phyloP scores from a whole-genome alignment of 495 filamentous ascomycete species.

The Aeminium ludgeri region DNA sequence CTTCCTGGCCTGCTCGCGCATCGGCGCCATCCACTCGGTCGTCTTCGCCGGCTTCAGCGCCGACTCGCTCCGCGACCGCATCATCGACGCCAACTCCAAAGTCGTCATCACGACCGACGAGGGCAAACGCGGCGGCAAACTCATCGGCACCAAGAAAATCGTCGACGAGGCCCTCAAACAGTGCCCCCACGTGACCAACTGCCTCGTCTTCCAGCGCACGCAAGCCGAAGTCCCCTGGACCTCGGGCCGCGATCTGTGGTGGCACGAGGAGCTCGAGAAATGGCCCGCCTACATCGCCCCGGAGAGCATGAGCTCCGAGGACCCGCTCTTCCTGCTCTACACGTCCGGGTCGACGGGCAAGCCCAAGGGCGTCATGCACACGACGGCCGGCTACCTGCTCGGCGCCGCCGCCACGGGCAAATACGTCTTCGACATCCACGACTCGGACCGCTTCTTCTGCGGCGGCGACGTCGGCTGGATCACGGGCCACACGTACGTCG shows the following conservation, averaged over 20 bases:
- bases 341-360: conserved; percentile 96
- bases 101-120: conserved; percentile 95
- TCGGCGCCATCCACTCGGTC: conserved; percentile 94
- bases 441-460: conserved; percentile 86
- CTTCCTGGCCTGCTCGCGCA: conserved; percentile 78
- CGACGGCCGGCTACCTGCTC: conserved; percentile 82
- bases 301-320: conserved; percentile 76
- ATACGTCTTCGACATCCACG: conserved; percentile 97
- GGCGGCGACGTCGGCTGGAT: conserved; percentile 99
- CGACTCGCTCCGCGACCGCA: conserved; percentile 90
- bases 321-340: conserved; percentile 94
- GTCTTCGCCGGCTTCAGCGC: conserved; percentile 98
- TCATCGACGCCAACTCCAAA: conserved; percentile 73
- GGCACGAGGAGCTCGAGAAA: conserved; percentile 95
- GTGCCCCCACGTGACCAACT: conserved; percentile 75
- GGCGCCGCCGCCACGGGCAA: conserved; percentile 89
- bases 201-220: conserved; percentile 88
- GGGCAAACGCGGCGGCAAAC: conserved; percentile 92
- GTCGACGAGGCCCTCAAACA: conserved; percentile 96
- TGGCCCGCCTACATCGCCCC: conserved; percentile 81
- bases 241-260: conserved; percentile 80
- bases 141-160: conserved; percentile 98
- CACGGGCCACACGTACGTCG: conserved; percentile 97
- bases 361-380: conserved; percentile 98
- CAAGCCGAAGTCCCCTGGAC: conserved; percentile 88